Conservation (phyloP, 2,329 filamentous ascomycete species). For the Pestalotiopsis sp. region DNA sequence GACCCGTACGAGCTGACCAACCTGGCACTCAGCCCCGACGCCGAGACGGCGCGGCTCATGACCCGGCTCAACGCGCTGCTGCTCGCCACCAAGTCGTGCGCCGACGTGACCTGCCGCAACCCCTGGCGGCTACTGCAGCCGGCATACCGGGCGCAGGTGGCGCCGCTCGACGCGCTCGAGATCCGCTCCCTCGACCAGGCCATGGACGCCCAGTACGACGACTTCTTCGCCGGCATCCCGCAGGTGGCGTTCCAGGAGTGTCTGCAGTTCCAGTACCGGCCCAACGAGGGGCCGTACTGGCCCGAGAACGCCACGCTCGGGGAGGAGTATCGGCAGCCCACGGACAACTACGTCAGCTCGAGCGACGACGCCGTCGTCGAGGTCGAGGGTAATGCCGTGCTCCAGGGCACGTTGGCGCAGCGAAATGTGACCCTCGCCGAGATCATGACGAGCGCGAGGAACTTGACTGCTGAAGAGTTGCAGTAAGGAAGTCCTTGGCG, state of each 20-base stretch:
- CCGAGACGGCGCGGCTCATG: constrained; percentile 17
- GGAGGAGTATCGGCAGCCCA: background rate
- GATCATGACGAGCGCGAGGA: constrained; percentile 1
- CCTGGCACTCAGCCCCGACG: constrained; percentile 13
- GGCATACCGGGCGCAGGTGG: background rate
- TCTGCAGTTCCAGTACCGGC: constrained; percentile 9
- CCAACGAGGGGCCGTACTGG: constrained; percentile 9
- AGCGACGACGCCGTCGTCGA: background rate
- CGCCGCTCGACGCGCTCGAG: constrained; percentile 34
- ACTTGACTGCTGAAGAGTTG: constrained; percentile 1
- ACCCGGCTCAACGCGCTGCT: constrained; percentile 28
- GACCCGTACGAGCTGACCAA: constrained; percentile 30
- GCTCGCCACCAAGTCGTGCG: constrained; percentile 30
- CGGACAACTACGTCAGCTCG: constrained; percentile 9
- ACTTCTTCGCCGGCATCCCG: constrained; percentile 48
- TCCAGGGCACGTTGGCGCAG: constrained; percentile 1
- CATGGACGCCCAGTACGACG: constrained; percentile 48
- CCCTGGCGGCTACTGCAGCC: constrained; percentile 61
- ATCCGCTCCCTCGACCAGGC: constrained; percentile 57
- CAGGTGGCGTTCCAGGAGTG: background rate
- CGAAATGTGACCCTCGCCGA: constrained; percentile 5
- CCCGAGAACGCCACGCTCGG: background rate
- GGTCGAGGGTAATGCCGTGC: background rate
- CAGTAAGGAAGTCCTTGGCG: background rate
- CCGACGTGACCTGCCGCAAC: constrained; percentile 24